Base-by-base conservation (phyloP, 805 yeast species). In the Candida quercuum region DNA sequence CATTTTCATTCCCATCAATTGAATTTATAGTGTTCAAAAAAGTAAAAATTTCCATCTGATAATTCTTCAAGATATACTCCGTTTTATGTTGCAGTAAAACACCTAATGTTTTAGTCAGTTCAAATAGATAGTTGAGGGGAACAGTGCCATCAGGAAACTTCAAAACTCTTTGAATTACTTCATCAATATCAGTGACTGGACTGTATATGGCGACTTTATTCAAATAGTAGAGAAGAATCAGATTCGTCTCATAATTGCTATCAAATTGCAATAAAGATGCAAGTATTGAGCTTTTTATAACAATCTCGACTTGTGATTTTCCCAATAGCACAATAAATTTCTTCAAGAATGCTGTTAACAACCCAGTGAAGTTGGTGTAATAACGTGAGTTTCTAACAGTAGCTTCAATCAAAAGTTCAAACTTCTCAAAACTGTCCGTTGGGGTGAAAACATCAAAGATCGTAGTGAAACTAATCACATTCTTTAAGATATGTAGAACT, bases 51-150 rank as follows among this genome's bases (percentile, higher is more conserved):
- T 39, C 45, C 5, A 35, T 32, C 2, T 38, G 14, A 27, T 51
- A 35, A 2, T 47, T 27, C 1, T 6, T 16, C 8, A 51, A 17
- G 2, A 48, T 17, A 16, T 31, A 34, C 1, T 45, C 41, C 3
- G 52, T 45, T 8, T 40, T 28, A 19, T 46, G 36, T 28, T 44
- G 46, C 1, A 54, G 32, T 8, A 55, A 27, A 0, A 55, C 47
- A 28, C 56, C 60, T 9, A 52, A 26, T 0, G 58, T 48, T 39
- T 54, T 55, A 4, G 55, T 51, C 22, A 53, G 23, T 33, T 54
- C 57, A 41, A 54, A 54, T 30, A 55, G 26, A 21, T 46, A 46
- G 6, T 38, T 25, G 1, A 43, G 40, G n/a, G 50, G 46, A 2
- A 52, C 32, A 8, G 39, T 25, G 9, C 37, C 35, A 16, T 38